Evolutionary conservation across 768 basidiomycete species (phyloP), one percentile per base, ranked within the genome.

Genomic region (Phlebiopsis gigantea): DNA sequence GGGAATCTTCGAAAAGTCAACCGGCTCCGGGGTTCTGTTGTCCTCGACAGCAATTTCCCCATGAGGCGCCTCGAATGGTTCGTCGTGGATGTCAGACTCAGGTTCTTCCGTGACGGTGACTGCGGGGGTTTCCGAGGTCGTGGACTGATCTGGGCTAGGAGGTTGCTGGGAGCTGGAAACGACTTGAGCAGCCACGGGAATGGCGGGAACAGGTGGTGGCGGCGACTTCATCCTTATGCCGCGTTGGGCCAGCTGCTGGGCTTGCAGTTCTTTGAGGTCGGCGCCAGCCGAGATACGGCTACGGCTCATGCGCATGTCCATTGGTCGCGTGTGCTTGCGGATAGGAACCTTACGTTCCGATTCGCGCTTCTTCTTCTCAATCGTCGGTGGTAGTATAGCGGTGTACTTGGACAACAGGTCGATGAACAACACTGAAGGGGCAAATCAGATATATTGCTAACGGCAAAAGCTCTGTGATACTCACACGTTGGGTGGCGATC

Each of bases 271-370:
- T 58, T 82, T 77, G 2, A 83, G 73, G 59, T 93, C 87, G 3
- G 80, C 79, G 24, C 85, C 88, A 2, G 81, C 78, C 2, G 88
- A 87, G 53, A 96, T 82, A 55, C 79, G 80, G 62, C 83, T 82
- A 60, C 93, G 79, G 62, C 87, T 92, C 69, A 92, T 78, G 46
- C 93, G 87, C 84, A 94, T 87, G 69, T 97, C 94, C 46, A 95
- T 74, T 0, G 87, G 86, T 0, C 88, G 87, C 2, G 94, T 96
- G 53, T 90, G 88, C 66, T 94, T 95, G 42, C 93, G 80, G 22
- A 85, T 66, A 12, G 91, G 94, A 45, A 90, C 77, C 58, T 85
- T 90, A 46, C 94, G 85, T 62, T 91, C 93, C 0, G 90, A 87
- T 65, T 95, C 93, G 22, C 85, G 84, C 64, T 88, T 90, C 76